phyloP scores from a whole-genome alignment of 192 early-diverging fungal species.

The Podila epicladia region DNA sequence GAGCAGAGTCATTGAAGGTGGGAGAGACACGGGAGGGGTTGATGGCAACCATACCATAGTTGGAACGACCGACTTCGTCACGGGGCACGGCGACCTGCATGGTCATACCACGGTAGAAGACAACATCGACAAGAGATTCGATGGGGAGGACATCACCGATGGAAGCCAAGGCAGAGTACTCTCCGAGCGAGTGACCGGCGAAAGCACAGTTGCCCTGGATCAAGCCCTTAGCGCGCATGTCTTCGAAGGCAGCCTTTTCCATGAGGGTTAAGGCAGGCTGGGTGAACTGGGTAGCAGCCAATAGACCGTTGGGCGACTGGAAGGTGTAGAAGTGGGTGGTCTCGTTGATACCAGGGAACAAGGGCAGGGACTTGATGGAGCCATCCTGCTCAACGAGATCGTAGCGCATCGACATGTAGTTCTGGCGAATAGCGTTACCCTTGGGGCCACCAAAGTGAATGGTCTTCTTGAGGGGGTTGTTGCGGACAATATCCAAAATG shows the following conservation, averaged over 20 bases:
- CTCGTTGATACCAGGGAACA: conserved; percentile 90
- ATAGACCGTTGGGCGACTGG: conserved; percentile 82
- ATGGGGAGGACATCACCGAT: conserved; percentile 89
- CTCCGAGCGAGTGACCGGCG: conserved; percentile 95
- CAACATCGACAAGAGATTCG: conserved; percentile 88
- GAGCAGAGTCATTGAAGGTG: conserved; percentile 87
- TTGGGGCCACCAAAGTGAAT: conserved; percentile 91
- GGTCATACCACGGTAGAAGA: conserved; percentile 98
- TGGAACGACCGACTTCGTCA: conserved; percentile 80
- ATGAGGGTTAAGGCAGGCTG: conserved; percentile 91
- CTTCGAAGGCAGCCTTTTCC: conserved; percentile 91
- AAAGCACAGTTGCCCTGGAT: conserved; percentile 86
- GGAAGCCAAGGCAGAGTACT: conserved; percentile 91
- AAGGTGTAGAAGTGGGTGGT: conserved; percentile 83
- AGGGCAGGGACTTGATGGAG: conserved; percentile 76
- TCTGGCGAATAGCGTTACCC: conserved; percentile 81
- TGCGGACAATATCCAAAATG: conserved; percentile 89
- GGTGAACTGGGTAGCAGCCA: conserved; percentile 96
- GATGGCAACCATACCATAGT: conserved; percentile 95
- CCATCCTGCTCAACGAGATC: conserved; percentile 83
- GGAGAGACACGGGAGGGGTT: conserved; percentile 90
- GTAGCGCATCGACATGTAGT: conserved; percentile 93
- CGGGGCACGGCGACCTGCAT: conserved; percentile 95
- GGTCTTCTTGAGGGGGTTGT: conserved; percentile 84
- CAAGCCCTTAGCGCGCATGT: conserved; percentile 89